Evolutionary conservation across 192 early-diverging fungal species (phyloP).

Genomic region (Mortierella claussenii): DNA sequence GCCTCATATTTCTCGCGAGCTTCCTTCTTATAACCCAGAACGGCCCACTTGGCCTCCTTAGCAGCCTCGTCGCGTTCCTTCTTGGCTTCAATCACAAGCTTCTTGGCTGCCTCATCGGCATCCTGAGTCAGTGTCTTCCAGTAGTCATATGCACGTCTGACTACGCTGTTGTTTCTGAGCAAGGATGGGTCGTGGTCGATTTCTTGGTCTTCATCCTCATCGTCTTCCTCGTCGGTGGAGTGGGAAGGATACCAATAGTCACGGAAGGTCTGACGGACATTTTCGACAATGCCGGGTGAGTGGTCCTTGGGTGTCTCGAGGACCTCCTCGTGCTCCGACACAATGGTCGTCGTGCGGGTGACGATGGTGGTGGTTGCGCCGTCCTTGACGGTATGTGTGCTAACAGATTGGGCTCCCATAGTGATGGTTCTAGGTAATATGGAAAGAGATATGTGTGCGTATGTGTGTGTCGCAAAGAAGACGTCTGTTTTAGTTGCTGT

Average conservation of each 20-base stretch:
- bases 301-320: slow-evolving; percentile 14
- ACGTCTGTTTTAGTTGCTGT: no score
- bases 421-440: no score
- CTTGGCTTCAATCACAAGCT: slow-evolving; percentile 29
- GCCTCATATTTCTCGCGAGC: slow-evolving; percentile 34
- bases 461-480: no score
- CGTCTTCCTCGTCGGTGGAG: slow-evolving; percentile 9
- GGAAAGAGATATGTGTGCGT: no score
- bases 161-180: slow-evolving; percentile 22
- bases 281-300: slow-evolving; percentile 25
- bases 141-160: slow-evolving; percentile 44
- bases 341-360: slow-evolving; percentile 45
- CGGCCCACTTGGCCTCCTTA: slow-evolving; percentile 30
- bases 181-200: slow-evolving; percentile 22
- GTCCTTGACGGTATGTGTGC: slow-evolving; percentile 48
- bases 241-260: slow-evolving; percentile 42
- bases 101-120: slow-evolving; percentile 34
- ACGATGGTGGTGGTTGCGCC: slow-evolving; percentile 48
- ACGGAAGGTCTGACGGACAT: slow-evolving; percentile 24
- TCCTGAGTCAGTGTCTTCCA: slow-evolving; percentile 45
- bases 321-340: slow-evolving; percentile 40
- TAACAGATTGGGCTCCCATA: slow-evolving; percentile 22
- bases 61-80: slow-evolving; percentile 39
- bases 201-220: slow-evolving; percentile 11
- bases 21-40: slow-evolving; percentile 41